Evolutionary conservation across 306 rosid species (phyloP).

Genomic region (Vigna radiata): DNA sequence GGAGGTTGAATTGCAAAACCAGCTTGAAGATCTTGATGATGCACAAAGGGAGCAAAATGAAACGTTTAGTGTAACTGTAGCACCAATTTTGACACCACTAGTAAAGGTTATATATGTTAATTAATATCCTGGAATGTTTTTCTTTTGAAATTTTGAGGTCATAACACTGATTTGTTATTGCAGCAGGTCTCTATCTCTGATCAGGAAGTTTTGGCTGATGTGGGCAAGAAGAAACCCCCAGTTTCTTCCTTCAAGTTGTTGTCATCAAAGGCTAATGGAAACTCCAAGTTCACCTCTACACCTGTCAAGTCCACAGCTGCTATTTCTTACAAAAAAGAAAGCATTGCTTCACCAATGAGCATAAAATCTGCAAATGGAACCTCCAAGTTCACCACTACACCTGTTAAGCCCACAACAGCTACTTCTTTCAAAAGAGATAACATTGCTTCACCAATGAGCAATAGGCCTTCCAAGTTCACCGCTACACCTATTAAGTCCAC

Average conservation of each 20-base stretch:
- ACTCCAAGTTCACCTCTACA: constrained; percentile 58
- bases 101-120: constrained; percentile 52
- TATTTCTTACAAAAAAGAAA: constrained; percentile 47
- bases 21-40: constrained; percentile 45
- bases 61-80: constrained; percentile 47
- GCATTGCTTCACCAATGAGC: constrained; percentile 62
- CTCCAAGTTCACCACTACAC: constrained; percentile 60
- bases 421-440: constrained; percentile 49
- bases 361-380: constrained; percentile 45
- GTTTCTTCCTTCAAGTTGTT: constrained; percentile 57
- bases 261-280: constrained; percentile 44
- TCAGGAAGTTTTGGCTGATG: constrained; percentile 47
- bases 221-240: constrained; percentile 58
- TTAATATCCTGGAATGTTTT: background rate
- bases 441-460: constrained; percentile 63
- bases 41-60: constrained; percentile 40
- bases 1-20: constrained; percentile 53
- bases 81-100: constrained; percentile 52
- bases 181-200: constrained; percentile 49
- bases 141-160: constrained; percentile 24
- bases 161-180: constrained; percentile 32
- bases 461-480: constrained; percentile 52
- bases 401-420: constrained; percentile 55
- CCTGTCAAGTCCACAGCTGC: constrained; percentile 59
- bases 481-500: constrained; percentile 61